Conservation (phyloP, 768 basidiomycete species). For the Sporobolomyces phaffii region DNA sequence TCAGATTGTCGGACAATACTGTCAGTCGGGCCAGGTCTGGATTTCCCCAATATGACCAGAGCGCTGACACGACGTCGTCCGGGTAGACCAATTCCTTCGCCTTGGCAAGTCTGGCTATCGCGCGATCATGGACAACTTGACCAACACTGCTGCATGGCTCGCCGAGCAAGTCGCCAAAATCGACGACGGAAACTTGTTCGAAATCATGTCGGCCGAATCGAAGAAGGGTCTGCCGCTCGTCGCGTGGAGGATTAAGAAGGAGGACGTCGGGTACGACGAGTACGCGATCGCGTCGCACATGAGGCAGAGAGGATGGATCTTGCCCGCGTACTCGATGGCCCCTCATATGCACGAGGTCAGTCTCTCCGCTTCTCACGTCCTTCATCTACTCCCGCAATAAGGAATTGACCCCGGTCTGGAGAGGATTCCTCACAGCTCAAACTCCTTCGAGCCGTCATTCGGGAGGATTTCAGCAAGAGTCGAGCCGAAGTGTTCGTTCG, state of each 20-base stretch:
- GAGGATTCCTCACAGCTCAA: slow-evolving; percentile 44
- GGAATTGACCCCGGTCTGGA: no score
- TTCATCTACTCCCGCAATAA: no score
- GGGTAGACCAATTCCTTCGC: slow-evolving; percentile 38
- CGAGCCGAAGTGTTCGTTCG: slow-evolving; percentile 44
- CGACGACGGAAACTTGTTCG: slow-evolving; percentile 37
- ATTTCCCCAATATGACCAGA: neutral
- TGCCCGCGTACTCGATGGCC: slow-evolving; percentile 29
- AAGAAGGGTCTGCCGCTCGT: slow-evolving; percentile 45
- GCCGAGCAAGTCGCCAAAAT: slow-evolving; percentile 37
- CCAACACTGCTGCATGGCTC: slow-evolving; percentile 41
- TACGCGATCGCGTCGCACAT: slow-evolving; percentile 45
- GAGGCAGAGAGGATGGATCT: slow-evolving; percentile 41
- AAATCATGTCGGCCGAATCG: slow-evolving; percentile 39
- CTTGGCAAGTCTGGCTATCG: slow-evolving; percentile 45
- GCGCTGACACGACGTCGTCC: no score
- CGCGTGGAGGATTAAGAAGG: slow-evolving; percentile 42
- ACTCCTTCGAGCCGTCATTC: slow-evolving; percentile 45
- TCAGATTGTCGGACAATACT: slow-evolving; percentile 41
- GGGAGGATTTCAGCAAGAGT: slow-evolving; percentile 44
- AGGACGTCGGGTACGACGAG: slow-evolving; percentile 42
- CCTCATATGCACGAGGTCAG: slow-evolving; percentile 22
- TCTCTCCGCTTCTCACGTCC: neutral
- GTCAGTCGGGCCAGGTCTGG: neutral
- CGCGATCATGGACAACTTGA: slow-evolving; percentile 45